These are phyloP conservation scores for Pythium aphanidermatum DNA, from an alignment of 352 stramenopile species.

Conservation along the genomic window DNA sequence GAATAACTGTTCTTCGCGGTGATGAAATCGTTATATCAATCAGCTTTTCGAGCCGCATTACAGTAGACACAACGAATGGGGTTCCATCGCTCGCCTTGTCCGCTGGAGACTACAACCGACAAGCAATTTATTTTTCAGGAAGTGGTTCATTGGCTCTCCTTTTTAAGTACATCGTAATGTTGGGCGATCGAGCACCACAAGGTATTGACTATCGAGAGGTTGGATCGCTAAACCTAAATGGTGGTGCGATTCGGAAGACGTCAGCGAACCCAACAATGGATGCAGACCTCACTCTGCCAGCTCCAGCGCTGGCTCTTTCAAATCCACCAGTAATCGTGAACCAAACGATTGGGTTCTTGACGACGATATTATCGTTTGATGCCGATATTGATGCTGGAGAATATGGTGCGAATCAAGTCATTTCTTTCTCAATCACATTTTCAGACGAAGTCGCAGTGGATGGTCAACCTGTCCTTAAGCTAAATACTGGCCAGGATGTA, in stretches of 20 bases:
- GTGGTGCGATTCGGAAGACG: slow-evolving; percentile 46
- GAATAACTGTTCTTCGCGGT: slow-evolving; percentile 33
- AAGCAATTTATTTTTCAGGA: slow-evolving; percentile 55
- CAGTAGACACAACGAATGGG: slow-evolving; percentile 46
- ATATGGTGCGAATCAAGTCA: slow-evolving; percentile 71
- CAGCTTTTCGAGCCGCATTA: slow-evolving; percentile 57
- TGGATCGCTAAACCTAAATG: slow-evolving; percentile 49
- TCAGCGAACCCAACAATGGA: slow-evolving; percentile 46
- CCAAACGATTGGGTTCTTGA: slow-evolving; percentile 29
- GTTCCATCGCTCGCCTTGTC: slow-evolving; percentile 46
- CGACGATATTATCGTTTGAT: slow-evolving; percentile 35
- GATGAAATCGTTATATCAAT: slow-evolving; percentile 48
- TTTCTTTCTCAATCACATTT: slow-evolving; percentile 61
- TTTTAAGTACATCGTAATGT: slow-evolving; percentile 60
- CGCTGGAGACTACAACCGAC: slow-evolving; percentile 54
- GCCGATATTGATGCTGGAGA: slow-evolving; percentile 41
- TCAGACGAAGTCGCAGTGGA: slow-evolving; percentile 69
- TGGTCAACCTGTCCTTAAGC: slow-evolving; percentile 37
- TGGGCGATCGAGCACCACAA: slow-evolving; percentile 41
- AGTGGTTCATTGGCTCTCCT: slow-evolving; percentile 37
- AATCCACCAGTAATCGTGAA: slow-evolving; percentile 48
- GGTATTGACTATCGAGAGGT: slow-evolving; percentile 52
- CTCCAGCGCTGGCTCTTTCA: slow-evolving; percentile 29
- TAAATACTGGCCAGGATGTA: slow-evolving; percentile 54
- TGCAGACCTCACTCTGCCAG: slow-evolving; percentile 44